Conservation (phyloP, 176 grass and related monocot genomes). For the barley (Hordeum vulgare) region DNA sequence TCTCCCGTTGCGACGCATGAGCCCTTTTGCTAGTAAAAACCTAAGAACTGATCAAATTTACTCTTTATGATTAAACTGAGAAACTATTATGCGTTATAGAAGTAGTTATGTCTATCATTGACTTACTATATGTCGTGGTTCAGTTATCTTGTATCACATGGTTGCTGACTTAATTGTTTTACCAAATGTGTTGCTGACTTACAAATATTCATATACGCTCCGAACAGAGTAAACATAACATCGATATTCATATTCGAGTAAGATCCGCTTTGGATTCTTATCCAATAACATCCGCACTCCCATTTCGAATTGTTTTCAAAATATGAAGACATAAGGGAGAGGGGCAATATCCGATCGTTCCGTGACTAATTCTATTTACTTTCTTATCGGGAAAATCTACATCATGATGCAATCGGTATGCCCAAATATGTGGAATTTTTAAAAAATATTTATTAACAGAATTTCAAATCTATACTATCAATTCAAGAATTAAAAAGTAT, state of each 20-base stretch:
- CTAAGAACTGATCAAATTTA: neutral
- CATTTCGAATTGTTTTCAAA: neutral
- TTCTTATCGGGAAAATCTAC: neutral
- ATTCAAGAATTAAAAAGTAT: too few species aligned
- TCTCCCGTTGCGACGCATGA: too few species aligned
- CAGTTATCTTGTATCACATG: neutral
- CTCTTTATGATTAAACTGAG: neutral
- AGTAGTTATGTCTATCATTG: too few species aligned
- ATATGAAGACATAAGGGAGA: too few species aligned
- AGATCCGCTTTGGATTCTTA: neutral
- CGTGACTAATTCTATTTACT: neutral
- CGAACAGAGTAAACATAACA: neutral
- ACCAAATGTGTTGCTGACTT: neutral
- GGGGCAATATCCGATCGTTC: too few species aligned
- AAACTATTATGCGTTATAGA: too few species aligned
- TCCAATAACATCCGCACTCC: neutral
- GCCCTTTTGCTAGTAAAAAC: too few species aligned
- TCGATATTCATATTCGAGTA: neutral
- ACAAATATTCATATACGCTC: neutral
- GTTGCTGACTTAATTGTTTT: neutral
- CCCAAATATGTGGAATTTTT: too few species aligned
- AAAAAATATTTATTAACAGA: too few species aligned
- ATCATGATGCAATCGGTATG: neutral
- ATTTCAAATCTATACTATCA: too few species aligned
- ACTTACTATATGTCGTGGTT: too few species aligned